phyloP scores from a whole-genome alignment of 495 filamentous ascomycete species.

The Daldinia concentrica region DNA sequence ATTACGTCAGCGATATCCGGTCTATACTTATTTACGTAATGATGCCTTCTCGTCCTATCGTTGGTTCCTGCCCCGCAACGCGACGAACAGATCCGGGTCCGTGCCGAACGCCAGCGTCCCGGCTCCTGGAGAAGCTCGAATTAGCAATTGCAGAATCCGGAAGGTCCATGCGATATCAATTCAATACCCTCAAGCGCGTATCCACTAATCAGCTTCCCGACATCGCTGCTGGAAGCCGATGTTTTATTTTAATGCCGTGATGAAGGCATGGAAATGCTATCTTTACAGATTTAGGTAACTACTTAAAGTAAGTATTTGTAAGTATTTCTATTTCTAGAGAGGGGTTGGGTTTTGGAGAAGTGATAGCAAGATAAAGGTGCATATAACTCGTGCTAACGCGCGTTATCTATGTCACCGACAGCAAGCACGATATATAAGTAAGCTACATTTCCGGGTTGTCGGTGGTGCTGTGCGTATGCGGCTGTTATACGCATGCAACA shows the following conservation, averaged over 20 bases:
- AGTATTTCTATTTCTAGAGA: not conserved
- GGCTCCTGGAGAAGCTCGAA: slow-evolving; percentile 30
- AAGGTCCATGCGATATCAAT: slow-evolving; percentile 34
- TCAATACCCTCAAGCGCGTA: not conserved
- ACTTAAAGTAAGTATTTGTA: not conserved
- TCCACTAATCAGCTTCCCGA: slow-evolving; percentile 28
- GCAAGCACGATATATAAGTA: slow-evolving; percentile 11
- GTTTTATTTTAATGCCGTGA: not conserved
- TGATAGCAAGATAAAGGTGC: not conserved
- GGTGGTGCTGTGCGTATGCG: slow-evolving; percentile 13
- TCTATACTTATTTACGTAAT: slow-evolving; percentile 33
- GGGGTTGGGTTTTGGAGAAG: not conserved
- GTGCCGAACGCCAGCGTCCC: slow-evolving; percentile 19
- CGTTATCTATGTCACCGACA: not conserved
- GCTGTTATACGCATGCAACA: slow-evolving; percentile 21
- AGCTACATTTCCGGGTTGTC: slow-evolving; percentile 17
- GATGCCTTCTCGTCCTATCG: slow-evolving; percentile 12
- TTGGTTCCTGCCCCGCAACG: slow-evolving; percentile 46
- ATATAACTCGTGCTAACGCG: not conserved
- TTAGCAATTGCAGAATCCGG: slow-evolving; percentile 30
- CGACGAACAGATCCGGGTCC: slow-evolving; percentile 5
- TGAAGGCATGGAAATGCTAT: not conserved
- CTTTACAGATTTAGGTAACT: not conserved
- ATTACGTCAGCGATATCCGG: slow-evolving; percentile 46
- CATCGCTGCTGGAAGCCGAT: slow-evolving; percentile 25